phyloP scores from a whole-genome alignment of 805 yeast genomes.

The Candida gorgasii region DNA sequence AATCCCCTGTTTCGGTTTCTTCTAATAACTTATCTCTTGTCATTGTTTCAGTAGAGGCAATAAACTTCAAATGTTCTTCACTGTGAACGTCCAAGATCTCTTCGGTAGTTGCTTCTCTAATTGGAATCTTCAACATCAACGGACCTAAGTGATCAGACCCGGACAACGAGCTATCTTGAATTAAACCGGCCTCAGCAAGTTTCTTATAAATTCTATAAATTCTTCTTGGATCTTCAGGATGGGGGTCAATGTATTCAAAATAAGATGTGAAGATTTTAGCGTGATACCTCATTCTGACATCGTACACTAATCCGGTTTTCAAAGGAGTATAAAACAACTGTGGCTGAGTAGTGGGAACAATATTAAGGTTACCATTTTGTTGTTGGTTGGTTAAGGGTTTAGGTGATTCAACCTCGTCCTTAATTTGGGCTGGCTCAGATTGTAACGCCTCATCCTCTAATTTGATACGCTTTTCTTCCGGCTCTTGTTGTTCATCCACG shows the following conservation, averaged over 20 bases:
- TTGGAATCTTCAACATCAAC: slow-evolving; percentile 84
- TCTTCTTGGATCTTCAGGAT: slow-evolving; percentile 98
- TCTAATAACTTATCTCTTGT: slow-evolving; percentile 70
- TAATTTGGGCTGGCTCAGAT: not conserved
- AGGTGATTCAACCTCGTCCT: not conserved
- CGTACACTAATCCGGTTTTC: slow-evolving; percentile 94
- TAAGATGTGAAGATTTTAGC: slow-evolving; percentile 91
- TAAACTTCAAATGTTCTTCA: slow-evolving; percentile 70
- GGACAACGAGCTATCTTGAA: slow-evolving; percentile 72
- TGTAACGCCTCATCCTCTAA: not conserved
- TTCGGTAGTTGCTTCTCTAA: slow-evolving; percentile 82
- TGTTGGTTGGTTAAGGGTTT: not conserved
- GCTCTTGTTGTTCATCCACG: not conserved
- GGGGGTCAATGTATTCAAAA: slow-evolving; percentile 94
- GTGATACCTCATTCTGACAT: slow-evolving; percentile 96
- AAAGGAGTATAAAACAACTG: slow-evolving; percentile 69
- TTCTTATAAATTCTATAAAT: slow-evolving; percentile 91
- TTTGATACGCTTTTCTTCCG: slow-evolving; percentile 6
- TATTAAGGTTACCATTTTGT: slow-evolving; percentile 5
- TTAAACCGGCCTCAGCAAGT: slow-evolving; percentile 90
- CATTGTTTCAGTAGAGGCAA: slow-evolving; percentile 78
- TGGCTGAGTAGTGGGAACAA: slow-evolving; percentile 62
- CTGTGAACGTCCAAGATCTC: slow-evolving; percentile 89
- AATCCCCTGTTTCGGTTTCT: slow-evolving; percentile 89
- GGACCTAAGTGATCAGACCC: slow-evolving; percentile 80